These are phyloP conservation scores for Xylaria sp. DNA, from an alignment of 2,329 filamentous ascomycete genomes.

Conservation along the genomic window DNA sequence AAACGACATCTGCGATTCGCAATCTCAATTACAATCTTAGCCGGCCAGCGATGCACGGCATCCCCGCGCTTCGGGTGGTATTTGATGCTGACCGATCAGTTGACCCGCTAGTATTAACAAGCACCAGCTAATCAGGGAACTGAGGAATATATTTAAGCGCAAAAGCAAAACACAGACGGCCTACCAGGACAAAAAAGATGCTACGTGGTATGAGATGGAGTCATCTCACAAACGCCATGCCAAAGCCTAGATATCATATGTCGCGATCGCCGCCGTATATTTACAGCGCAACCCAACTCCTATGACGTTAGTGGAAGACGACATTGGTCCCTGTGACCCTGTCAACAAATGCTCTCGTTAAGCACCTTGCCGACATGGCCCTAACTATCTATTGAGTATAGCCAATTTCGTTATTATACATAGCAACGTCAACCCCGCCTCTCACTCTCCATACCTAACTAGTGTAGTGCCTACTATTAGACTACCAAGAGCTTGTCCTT, in stretches of 20 bases:
- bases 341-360: slow-evolving; percentile 11
- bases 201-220: slow-evolving; percentile 16
- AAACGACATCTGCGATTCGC: slow-evolving; percentile 16
- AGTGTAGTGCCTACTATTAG: too few relatives aligned
- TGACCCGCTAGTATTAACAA: slow-evolving; percentile 16
- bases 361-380: slow-evolving; percentile 14
- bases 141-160: background rate
- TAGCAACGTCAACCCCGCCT: slow-evolving; percentile 33
- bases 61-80: slow-evolving; percentile 10
- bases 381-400: slow-evolving; percentile 9
- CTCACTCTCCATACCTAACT: slow-evolving; percentile 8
- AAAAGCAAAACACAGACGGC: slow-evolving; percentile 10
- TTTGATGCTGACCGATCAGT: slow-evolving; percentile 19
- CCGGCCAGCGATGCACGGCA: slow-evolving; percentile 3
- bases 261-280: slow-evolving; percentile 22
- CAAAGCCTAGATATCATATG: slow-evolving; percentile 9
- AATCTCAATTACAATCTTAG: slow-evolving; percentile 12
- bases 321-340: background rate
- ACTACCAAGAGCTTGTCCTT: slow-evolving; percentile 19
- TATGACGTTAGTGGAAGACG: slow-evolving; percentile 11
- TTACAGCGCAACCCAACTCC: slow-evolving; percentile 8
- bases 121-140: slow-evolving; percentile 9
- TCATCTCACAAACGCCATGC: slow-evolving; percentile 15
- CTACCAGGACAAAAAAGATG: slow-evolving; percentile 9
- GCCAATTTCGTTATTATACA: slow-evolving; percentile 12